Evolutionary conservation across 2,329 filamentous ascomycete species (phyloP), one percentile per base, ranked within the genome.

Genomic region (Colletotrichum viniferum): DNA sequence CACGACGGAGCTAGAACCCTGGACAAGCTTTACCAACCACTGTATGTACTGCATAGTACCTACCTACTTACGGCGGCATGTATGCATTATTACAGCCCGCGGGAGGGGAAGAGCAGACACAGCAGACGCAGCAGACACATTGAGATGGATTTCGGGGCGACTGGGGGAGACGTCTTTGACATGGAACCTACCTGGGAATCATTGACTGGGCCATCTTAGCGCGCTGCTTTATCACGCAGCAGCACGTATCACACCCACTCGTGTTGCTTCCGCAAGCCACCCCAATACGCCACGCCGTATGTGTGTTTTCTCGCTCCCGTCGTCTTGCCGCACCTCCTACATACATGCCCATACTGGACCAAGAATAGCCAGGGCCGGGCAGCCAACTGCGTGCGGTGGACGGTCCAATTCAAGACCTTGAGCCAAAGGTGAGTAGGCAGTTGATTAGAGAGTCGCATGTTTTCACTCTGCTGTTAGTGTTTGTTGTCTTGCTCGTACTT

Each of bases 261-360:
- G 38, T 69, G 71, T 26, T 34, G 34, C 30, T 32, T 64, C 58
- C 38, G 58, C 66, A 70, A 64, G 71, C 71, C 71, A 70, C 71
- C 62, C 34, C 30, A 63, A 63, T 26, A n/a, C 60, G 60, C 30
- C 30, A n/a, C 60, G 60, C 30, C 30, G 63, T 72, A 63, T 48
- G 38, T 43, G 61, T 75, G 69, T 73, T 73, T 63, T 64, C 72
- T 71, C 61, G 32, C 63, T 72, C 38, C 58, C 58, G 68, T 55
- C 28, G 28, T 48, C 63, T 73, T 75, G 73, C 69, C 69, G 69
- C 73, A 63, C 63, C 69, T 73, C 69, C 63, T 66, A 63, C 56
- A 56, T 32, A 24, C 34, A 30, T 61, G 58, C 30, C 24, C 30
- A 30, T 61, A 12, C 66, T 30, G 16, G 66, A 43, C 66, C 56